Evolutionary conservation across 1,284 basidiomycete genomes (phyloP).

Genomic region (Apiotrichum siamense): DNA sequence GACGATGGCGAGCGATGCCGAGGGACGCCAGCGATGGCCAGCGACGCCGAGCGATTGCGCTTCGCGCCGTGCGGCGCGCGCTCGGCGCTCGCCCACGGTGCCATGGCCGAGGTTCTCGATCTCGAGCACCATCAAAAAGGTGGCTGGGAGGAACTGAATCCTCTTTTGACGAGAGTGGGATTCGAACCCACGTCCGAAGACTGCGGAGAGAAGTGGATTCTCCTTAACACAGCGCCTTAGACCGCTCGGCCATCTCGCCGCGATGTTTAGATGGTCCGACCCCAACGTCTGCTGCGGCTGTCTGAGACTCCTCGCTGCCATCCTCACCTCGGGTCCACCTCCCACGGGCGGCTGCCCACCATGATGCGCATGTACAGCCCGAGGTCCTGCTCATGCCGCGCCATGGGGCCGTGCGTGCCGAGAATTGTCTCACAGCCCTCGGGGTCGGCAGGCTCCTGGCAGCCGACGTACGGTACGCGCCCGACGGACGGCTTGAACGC

Average conservation of each 20-base stretch:
- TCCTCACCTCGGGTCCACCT: conserved; percentile 16
- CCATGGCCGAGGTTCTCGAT: too few relatives aligned
- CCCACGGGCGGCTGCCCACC: conserved; percentile 24
- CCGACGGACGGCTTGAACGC: conserved; percentile 38
- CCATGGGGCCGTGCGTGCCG: conserved; percentile 37
- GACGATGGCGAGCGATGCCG: too few relatives aligned
- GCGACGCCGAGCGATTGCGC: too few relatives aligned
- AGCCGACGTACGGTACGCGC: conserved; percentile 38
- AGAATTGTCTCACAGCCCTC: conserved; percentile 33
- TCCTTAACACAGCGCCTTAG: conserved; percentile 24
- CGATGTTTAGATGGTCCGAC: too few relatives aligned
- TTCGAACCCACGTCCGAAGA: conserved; percentile 46
- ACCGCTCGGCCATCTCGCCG: conserved; percentile 21
- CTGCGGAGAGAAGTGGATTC: conserved; percentile 14
- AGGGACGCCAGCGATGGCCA: too few relatives aligned
- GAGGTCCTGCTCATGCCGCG: conserved; percentile 35
- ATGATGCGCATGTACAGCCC: conserved; percentile 37
- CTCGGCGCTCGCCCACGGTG: too few relatives aligned
- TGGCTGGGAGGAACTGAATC: conserved; percentile 7
- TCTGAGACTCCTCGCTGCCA: neutral
- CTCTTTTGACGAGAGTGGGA: conserved; percentile 29
- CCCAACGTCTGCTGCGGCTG: neutral
- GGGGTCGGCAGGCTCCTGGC: conserved; percentile 14
- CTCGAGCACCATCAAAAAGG: too few relatives aligned
- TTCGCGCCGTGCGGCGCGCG: too few relatives aligned